Evolutionary conservation across 2,329 filamentous ascomycete genomes (phyloP).

Genomic region (Tolypocladium capitatum): DNA sequence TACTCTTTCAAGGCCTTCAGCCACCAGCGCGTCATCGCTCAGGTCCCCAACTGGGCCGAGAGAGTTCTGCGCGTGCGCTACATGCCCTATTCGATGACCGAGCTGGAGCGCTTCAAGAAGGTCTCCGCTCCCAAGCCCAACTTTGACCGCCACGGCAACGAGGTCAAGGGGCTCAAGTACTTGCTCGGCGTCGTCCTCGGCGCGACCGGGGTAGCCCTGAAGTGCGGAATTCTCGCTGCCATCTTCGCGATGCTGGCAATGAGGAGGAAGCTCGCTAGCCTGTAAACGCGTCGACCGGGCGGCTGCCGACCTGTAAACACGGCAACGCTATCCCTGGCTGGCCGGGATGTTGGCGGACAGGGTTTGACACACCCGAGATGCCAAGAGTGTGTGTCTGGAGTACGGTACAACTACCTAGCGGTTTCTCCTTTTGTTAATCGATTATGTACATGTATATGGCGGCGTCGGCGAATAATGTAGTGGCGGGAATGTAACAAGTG

Average conservation of each 20-base stretch:
- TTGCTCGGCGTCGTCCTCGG: slow-evolving; percentile 38
- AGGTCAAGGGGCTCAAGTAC: slow-evolving; percentile 37
- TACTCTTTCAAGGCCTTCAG: slow-evolving; percentile 32
- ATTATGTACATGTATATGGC: neutral
- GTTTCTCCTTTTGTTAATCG: neutral
- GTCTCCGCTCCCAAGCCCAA: slow-evolving; percentile 35
- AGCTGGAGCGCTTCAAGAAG: slow-evolving; percentile 30
- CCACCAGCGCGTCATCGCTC: slow-evolving; percentile 24
- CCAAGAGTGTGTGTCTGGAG: neutral
- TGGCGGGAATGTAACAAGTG: neutral
- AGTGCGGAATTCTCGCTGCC: slow-evolving; percentile 33
- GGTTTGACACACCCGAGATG: neutral
- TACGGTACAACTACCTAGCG: neutral
- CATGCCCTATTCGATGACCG: slow-evolving; percentile 41
- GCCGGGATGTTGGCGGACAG: neutral
- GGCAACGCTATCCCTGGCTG: neutral
- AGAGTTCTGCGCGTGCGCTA: slow-evolving; percentile 52
- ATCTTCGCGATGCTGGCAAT: slow-evolving; percentile 22
- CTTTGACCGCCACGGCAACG: slow-evolving; percentile 48
- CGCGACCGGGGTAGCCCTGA: slow-evolving; percentile 34
- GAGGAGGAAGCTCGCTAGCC: slow-evolving; percentile 19
- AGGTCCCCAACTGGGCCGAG: slow-evolving; percentile 24
- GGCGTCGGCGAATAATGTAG: neutral
- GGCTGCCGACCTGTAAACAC: neutral
- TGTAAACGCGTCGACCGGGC: slow-evolving; percentile 8